Percentiles rank a stretch among this genome's conserved stretches.
Conservation (phyloP, 2,329 filamentous ascomycete species). For the Corinectria fuckeliana region DNA sequence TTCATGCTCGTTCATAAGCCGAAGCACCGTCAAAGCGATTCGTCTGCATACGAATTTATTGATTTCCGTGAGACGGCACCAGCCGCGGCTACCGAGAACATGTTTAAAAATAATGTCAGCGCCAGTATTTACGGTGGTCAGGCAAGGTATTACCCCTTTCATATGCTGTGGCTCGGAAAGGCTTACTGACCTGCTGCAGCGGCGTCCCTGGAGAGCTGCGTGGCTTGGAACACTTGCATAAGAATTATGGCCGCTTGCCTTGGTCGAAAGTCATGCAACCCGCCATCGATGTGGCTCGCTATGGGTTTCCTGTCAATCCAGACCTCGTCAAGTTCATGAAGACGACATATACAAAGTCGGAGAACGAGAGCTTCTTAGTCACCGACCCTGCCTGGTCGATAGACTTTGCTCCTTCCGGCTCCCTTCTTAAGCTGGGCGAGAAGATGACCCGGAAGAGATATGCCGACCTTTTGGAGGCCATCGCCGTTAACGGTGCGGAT, state of each 20-base stretch:
- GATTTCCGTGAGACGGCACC: constrained; percentile 89
- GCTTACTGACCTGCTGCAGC: constrained; percentile 39
- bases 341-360: no score
- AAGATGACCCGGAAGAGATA: constrained; percentile 77
- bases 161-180: no score
- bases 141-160: no score
- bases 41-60: constrained; percentile 72
- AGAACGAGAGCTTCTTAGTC: no score
- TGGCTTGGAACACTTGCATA: constrained; percentile 77
- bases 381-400: constrained; percentile 78
- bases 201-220: constrained; percentile 75
- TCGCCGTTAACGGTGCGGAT: constrained; percentile 69
- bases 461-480: constrained; percentile 73
- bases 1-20: constrained; percentile 82
- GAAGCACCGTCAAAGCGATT: no score
- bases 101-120: constrained; percentile 75
- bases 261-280: constrained; percentile 74
- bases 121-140: constrained; percentile 73
- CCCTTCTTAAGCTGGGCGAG: constrained; percentile 68
- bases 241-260: constrained; percentile 66
- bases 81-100: constrained; percentile 77
- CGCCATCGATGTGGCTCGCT: constrained; percentile 72
- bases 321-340: constrained; percentile 76
- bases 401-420: constrained; percentile 83
- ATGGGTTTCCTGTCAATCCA: constrained; percentile 73